phyloP scores from a whole-genome alignment of 306 rosid genomes.

The Cyclanthera cordifolia region DNA sequence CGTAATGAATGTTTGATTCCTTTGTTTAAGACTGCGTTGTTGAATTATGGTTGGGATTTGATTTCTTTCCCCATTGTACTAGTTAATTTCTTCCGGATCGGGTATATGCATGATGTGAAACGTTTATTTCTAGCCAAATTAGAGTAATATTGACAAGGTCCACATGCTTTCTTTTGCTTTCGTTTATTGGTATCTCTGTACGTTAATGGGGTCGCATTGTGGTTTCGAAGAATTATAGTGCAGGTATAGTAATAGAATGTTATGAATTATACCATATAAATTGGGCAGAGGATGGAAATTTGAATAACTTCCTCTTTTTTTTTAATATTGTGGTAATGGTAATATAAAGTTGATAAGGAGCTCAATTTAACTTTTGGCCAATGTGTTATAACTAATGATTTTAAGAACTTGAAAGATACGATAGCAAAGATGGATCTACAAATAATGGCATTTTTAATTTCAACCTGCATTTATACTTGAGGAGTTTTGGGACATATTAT shows the following conservation, averaged over 20 bases:
- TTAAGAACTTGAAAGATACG: neutral
- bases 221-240: neutral
- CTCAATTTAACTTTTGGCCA: neutral
- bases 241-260: neutral
- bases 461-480: neutral
- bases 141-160: neutral
- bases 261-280: neutral
- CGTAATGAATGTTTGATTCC: neutral
- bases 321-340: neutral
- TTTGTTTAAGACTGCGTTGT: neutral
- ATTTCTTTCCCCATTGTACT: conserved; percentile 1
- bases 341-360: neutral
- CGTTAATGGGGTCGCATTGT: neutral
- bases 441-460: neutral
- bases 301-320: neutral
- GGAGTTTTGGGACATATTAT: neutral
- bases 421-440: neutral
- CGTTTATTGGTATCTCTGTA: too few relatives aligned
- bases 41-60: neutral
- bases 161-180: too few relatives aligned
- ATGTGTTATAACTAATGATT: neutral
- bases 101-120: neutral
- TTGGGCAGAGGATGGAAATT: neutral
- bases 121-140: neutral
- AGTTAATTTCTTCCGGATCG: neutral